Percentiles rank a stretch among this genome's conserved stretches.
Evolutionary conservation across 2,329 filamentous ascomycete species (phyloP).

Genomic region (Emericellopsis cladophorae): DNA sequence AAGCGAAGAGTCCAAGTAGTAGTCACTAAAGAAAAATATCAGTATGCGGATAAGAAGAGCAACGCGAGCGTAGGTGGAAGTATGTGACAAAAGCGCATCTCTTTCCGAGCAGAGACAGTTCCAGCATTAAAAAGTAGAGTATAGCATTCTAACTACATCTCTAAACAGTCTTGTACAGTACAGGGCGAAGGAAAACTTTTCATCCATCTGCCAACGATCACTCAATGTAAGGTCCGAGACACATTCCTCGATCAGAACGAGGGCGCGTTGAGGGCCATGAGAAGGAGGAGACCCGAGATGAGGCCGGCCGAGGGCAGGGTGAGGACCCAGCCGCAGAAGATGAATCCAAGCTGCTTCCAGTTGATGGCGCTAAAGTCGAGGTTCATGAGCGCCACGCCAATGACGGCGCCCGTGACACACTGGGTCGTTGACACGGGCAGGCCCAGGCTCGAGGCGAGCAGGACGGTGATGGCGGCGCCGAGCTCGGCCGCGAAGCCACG

Average conservation of each 20-base stretch:
- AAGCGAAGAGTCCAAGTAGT: too few species aligned
- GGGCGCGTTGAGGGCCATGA: conserved; percentile 12
- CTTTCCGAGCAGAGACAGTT: too few species aligned
- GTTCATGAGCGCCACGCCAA: conserved; percentile 69
- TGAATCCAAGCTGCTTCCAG: conserved; percentile 57
- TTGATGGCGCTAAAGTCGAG: conserved; percentile 61
- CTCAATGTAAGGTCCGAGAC: too few species aligned
- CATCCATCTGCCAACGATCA: too few species aligned
- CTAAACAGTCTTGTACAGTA: too few species aligned
- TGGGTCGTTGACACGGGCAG: conserved; percentile 67
- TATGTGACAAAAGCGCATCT: background rate
- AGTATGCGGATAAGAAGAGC: too few species aligned
- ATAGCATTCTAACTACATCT: too few species aligned
- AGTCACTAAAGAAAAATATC: too few species aligned
- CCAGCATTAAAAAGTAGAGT: too few species aligned
- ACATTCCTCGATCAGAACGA: conserved; percentile 36
- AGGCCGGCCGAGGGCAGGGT: conserved; percentile 14
- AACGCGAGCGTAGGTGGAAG: background rate
- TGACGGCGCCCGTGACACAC: conserved; percentile 72
- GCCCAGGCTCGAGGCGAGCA: conserved; percentile 62
- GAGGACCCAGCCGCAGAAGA: conserved; percentile 46
- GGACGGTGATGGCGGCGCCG: conserved; percentile 64
- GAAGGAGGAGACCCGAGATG: conserved; percentile 13
- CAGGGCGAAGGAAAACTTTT: too few species aligned
- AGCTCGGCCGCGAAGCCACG: conserved; percentile 63